These are phyloP conservation scores for Erythrobasidium yunnanense DNA, from an alignment of 768 basidiomycete species.

Conservation along the genomic window DNA sequence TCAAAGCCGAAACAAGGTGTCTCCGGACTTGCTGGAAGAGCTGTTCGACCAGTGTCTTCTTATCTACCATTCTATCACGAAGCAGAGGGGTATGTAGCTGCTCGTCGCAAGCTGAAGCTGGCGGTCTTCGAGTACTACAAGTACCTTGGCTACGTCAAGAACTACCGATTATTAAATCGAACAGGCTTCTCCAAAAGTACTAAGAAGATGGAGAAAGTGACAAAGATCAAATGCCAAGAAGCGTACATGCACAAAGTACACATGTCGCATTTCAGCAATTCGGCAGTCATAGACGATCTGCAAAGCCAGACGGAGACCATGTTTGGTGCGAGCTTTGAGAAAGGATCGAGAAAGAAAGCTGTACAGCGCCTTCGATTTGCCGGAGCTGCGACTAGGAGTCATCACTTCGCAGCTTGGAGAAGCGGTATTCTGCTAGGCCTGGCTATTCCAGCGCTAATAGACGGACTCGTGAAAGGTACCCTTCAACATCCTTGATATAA, in stretches of 20 bases:
- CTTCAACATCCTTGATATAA: too few species aligned
- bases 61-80: constrained; percentile 43
- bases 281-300: constrained; percentile 54
- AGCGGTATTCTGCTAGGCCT: constrained; percentile 32
- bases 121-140: constrained; percentile 75
- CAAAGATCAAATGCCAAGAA: constrained; percentile 51
- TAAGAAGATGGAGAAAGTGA: constrained; percentile 32
- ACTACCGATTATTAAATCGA: constrained; percentile 80
- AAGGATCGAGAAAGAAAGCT: constrained; percentile 71
- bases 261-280: constrained; percentile 56
- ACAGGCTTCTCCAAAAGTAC: constrained; percentile 50
- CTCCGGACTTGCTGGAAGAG: too few species aligned
- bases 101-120: constrained; percentile 72
- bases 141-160: constrained; percentile 70
- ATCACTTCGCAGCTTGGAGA: constrained; percentile 32
- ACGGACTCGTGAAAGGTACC: constrained; percentile 30
- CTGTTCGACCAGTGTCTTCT: too few species aligned
- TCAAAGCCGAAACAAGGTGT: too few species aligned
- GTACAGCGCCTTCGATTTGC: constrained; percentile 54
- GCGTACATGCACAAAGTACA: constrained; percentile 70
- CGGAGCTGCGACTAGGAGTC: constrained; percentile 34
- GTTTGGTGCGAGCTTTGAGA: constrained; percentile 62
- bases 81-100: constrained; percentile 68
- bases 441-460: constrained; percentile 27
- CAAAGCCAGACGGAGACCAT: constrained; percentile 64